These are phyloP conservation scores for Penicillium flavigenum DNA, from an alignment of 495 filamentous ascomycete species.

Conservation along the genomic window DNA sequence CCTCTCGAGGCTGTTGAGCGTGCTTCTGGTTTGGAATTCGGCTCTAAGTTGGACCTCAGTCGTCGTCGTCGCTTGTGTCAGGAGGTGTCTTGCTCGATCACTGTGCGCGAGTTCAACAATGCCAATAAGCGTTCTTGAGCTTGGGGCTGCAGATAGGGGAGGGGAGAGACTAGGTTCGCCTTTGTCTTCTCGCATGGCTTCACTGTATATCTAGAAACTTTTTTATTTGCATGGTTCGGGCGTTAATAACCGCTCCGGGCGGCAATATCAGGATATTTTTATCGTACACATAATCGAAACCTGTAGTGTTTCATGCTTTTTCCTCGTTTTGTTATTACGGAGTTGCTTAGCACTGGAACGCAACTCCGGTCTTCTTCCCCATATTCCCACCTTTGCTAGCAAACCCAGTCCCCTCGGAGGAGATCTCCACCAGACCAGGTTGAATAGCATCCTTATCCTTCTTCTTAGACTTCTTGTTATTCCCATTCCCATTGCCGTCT, in stretches of 20 bases:
- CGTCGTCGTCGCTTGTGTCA: slow-evolving; percentile 80
- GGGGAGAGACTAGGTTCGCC: not conserved
- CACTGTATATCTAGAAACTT: slow-evolving; percentile 29
- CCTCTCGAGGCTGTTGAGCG: slow-evolving; percentile 89
- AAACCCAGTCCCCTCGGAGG: slow-evolving; percentile 90
- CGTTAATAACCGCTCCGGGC: slow-evolving; percentile 21
- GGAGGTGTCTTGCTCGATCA: slow-evolving; percentile 75
- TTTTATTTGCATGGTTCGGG: slow-evolving; percentile 28
- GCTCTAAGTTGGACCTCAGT: slow-evolving; percentile 66
- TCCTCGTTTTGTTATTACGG: not conserved
- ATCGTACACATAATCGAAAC: slow-evolving; percentile 8
- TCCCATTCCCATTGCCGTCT: slow-evolving; percentile 20
- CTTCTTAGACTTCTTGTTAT: slow-evolving; percentile 43
- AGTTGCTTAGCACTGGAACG: slow-evolving; percentile 72
- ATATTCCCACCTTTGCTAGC: slow-evolving; percentile 80
- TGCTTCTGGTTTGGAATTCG: slow-evolving; percentile 89
- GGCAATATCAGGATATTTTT: slow-evolving; percentile 15
- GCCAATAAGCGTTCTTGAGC: slow-evolving; percentile 27
- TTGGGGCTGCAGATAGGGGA: not conserved
- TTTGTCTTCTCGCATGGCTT: not conserved
- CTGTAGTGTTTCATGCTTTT: not conserved
- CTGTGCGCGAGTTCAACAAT: slow-evolving; percentile 73
- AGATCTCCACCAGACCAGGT: slow-evolving; percentile 80
- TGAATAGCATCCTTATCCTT: slow-evolving; percentile 54
- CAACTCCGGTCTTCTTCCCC: slow-evolving; percentile 74